A percentile compares a stretch with the other conserved stretches of the same genome.
Conservation (phyloP, 2,329 filamentous ascomycete species). For the Pseudogymnoascus verrucosus region DNA sequence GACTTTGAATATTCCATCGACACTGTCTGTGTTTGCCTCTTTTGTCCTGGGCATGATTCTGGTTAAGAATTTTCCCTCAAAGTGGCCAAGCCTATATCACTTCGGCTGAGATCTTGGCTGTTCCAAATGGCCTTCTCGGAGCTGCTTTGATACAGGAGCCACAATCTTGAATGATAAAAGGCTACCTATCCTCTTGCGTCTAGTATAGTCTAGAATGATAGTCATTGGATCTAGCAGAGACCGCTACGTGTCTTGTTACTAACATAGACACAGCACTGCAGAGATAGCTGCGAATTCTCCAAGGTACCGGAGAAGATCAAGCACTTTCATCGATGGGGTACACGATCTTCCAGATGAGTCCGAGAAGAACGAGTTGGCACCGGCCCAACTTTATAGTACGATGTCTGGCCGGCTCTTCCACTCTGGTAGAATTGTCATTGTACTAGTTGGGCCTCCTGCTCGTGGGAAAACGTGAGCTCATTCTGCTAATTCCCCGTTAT, state of each 20-base stretch:
- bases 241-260: not conserved
- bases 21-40: not conserved
- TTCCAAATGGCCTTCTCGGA: not conserved
- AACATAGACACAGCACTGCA: slow-evolving; percentile 55
- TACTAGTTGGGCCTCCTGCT: slow-evolving; percentile 90
- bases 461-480: slow-evolving; percentile 79
- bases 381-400: slow-evolving; percentile 94
- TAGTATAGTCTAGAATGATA: not conserved
- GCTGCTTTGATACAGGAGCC: not conserved
- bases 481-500: not conserved
- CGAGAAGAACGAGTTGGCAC: slow-evolving; percentile 62
- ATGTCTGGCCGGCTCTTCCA: slow-evolving; percentile 96
- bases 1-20: not conserved
- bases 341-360: slow-evolving; percentile 80
- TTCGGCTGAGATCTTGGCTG: slow-evolving; percentile 2
- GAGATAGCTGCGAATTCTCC: slow-evolving; percentile 88
- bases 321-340: slow-evolving; percentile 94
- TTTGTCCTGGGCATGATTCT: not conserved
- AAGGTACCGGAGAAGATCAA: slow-evolving; percentile 84
- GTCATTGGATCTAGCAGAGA: not conserved
- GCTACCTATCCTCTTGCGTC: not conserved
- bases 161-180: not conserved
- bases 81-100: not conserved
- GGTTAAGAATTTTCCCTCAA: not conserved
- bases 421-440: slow-evolving; percentile 92